phyloP scores from a whole-genome alignment of 2,329 filamentous ascomycete genomes.

The Aspergillus hiratsukae region DNA sequence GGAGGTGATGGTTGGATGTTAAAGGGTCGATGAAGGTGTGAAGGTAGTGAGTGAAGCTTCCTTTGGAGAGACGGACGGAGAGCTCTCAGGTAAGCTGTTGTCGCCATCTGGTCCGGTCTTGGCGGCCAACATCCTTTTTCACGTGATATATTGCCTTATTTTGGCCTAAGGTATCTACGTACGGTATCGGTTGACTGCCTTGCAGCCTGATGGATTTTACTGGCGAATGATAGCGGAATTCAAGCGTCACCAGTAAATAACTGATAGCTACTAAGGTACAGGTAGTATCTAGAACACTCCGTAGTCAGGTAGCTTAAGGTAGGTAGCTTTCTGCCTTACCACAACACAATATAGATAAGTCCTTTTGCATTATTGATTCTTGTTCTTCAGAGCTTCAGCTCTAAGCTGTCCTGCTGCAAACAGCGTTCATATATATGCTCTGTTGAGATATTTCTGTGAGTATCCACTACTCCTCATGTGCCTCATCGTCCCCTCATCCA shows the following conservation, averaged over 20 bases:
- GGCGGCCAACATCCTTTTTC: conserved; percentile 2
- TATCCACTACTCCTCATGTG: not conserved
- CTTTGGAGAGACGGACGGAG: conserved; percentile 3
- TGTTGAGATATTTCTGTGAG: not conserved
- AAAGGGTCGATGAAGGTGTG: conserved; percentile 16
- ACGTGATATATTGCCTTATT: conserved; percentile 4
- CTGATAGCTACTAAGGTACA: no score
- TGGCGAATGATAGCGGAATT: not conserved
- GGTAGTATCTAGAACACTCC: not conserved
- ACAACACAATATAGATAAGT: not conserved
- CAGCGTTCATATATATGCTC: not conserved
- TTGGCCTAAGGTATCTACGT: conserved; percentile 7
- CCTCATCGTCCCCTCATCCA: not conserved
- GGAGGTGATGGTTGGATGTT: conserved; percentile 7
- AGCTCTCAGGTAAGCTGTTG: conserved; percentile 15
- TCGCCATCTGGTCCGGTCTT: conserved; percentile 15
- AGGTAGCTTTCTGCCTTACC: not conserved
- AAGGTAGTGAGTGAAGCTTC: conserved; percentile 7
- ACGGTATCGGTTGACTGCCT: not conserved
- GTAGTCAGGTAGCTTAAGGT: not conserved
- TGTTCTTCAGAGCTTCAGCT: not conserved
- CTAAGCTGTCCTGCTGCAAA: not conserved
- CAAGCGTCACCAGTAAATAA: not conserved
- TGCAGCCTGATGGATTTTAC: not conserved
- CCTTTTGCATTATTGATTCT: not conserved